Evolutionary conservation across 495 filamentous ascomycete species (phyloP).

Genomic region (Halenospora varia): DNA sequence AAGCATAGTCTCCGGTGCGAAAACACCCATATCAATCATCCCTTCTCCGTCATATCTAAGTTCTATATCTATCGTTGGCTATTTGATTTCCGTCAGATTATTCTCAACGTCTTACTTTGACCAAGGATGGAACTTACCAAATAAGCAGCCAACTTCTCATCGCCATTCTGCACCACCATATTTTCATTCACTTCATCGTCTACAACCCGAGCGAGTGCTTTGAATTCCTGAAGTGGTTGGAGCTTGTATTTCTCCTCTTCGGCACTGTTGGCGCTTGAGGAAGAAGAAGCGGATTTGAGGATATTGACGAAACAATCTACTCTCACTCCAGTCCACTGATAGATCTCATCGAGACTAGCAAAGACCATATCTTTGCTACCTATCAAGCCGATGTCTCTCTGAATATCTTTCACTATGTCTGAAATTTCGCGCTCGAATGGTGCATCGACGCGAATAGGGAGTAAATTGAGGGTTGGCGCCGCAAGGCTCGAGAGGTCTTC

Average conservation of each 20-base stretch:
- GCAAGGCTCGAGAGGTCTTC: conserved; percentile 30
- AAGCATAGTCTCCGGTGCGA: conserved; percentile 26
- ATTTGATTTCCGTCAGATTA: conserved; percentile 5
- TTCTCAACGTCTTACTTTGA: background rate
- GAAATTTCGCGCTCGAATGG: conserved; percentile 24
- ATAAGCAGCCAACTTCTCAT: conserved; percentile 14
- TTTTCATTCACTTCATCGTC: conserved; percentile 2
- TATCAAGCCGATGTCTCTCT: conserved; percentile 41
- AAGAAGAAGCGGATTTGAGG: conserved; percentile 21
- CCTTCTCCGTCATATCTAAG: conserved; percentile 23
- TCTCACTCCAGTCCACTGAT: conserved; percentile 41
- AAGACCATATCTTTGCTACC: conserved; percentile 33
- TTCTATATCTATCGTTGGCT: conserved; percentile 37
- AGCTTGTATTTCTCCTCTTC: background rate
- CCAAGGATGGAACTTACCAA: conserved; percentile 1
- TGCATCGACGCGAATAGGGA: conserved; percentile 40
- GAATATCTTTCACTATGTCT: conserved; percentile 39
- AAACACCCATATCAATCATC: conserved; percentile 34
- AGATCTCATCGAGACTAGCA: conserved; percentile 37
- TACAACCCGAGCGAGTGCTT: conserved; percentile 11
- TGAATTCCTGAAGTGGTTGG: conserved; percentile 3
- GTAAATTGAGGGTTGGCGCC: conserved; percentile 49
- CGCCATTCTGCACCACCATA: background rate
- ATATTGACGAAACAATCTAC: conserved; percentile 40
- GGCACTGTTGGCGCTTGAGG: background rate